Evolutionary conservation across 768 basidiomycete species (phyloP), one percentile per base, ranked within the genome.

Genomic region (Suillus hirtellus): DNA sequence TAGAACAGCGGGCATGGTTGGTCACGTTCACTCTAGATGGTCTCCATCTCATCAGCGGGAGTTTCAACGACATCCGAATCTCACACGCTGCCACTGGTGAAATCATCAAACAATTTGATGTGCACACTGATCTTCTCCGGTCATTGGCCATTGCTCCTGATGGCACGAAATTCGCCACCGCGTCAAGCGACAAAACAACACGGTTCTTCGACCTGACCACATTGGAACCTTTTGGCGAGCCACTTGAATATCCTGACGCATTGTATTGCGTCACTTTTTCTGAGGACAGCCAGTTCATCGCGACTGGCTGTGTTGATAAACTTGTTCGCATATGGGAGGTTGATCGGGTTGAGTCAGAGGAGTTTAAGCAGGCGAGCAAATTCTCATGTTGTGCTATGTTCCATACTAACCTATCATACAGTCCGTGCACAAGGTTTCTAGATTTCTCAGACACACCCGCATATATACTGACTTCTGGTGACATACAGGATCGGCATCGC

Each of bases 301-400:
- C 84, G 37, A 88, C 86, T 0, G 90, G 90, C 8, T 83, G 83
- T 58, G 79, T 92, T 47, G 92, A 94, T 71, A 89, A 86, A 1
- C 82, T 92, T 50, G 89, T 93, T 61, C 82, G 90, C 55, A 88
- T 93, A n/a, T 93, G 92, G 90, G 90, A 93, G 64, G 86, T 90
- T 55, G 69, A 49, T 49, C 8, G 14, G 14, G 14, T 8, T 12
- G 24, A 49, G 24, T 49, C 47, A 27, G 14, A 27, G 17, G 49
- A 27, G 3, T 10, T 31, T 24, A 27, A 49, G 46, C 46, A 49
- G 49, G 49, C 3, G 7, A 50, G 49, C 27, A 31, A 3, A 15
- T 17, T 27, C 7, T 50, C 15, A 27, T 17, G 3, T 50, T 24
- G 1, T 31, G 27, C 7, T 15, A 31, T 50, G 27, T 8, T 31